Conservation (phyloP, 2,329 filamentous ascomycete species). For the Trichoderma polysporum region DNA sequence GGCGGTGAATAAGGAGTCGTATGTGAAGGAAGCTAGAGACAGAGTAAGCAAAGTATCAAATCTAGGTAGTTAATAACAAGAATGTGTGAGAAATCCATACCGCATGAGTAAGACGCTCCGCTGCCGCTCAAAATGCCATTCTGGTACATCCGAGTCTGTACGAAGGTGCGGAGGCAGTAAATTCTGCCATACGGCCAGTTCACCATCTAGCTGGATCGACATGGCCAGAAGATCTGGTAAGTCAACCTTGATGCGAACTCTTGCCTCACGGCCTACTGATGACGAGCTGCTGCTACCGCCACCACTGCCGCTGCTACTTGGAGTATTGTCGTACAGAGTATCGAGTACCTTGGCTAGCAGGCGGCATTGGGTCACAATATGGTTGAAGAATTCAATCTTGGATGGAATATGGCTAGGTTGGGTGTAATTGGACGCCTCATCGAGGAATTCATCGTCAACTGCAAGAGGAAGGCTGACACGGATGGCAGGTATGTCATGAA, state of each 20-base stretch:
- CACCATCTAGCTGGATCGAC: constrained; percentile 8
- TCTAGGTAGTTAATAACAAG: neutral
- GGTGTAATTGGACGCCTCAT: constrained; percentile 5
- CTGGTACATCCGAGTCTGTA: neutral
- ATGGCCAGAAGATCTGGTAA: constrained; percentile 13
- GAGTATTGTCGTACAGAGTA: constrained; percentile 12
- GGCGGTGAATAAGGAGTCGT: constrained; percentile 12
- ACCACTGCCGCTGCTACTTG: constrained; percentile 3
- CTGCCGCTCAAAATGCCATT: constrained; percentile 15
- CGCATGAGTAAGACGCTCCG: constrained; percentile 11
- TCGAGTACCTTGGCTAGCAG: constrained; percentile 11
- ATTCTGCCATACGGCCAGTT: constrained; percentile 4
- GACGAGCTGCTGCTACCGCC: constrained; percentile 3
- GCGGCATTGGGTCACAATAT: constrained; percentile 15
- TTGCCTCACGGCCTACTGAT: neutral
- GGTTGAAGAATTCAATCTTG: constrained; percentile 10
- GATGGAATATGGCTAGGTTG: constrained; percentile 9
- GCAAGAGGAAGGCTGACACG: constrained; percentile 1
- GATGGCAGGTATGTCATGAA: constrained; percentile 8
- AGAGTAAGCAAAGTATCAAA: neutral
- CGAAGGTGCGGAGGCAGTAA: constrained; percentile 5
- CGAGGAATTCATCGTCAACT: constrained; percentile 10
- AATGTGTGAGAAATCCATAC: neutral
- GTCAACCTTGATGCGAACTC: constrained; percentile 5
- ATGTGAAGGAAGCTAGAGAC: constrained; percentile 8